Percentiles rank a stretch among this genome's conserved stretches.
Conservation (phyloP, 495 filamentous ascomycete genomes). For the Astrothelium subdiscretum region DNA sequence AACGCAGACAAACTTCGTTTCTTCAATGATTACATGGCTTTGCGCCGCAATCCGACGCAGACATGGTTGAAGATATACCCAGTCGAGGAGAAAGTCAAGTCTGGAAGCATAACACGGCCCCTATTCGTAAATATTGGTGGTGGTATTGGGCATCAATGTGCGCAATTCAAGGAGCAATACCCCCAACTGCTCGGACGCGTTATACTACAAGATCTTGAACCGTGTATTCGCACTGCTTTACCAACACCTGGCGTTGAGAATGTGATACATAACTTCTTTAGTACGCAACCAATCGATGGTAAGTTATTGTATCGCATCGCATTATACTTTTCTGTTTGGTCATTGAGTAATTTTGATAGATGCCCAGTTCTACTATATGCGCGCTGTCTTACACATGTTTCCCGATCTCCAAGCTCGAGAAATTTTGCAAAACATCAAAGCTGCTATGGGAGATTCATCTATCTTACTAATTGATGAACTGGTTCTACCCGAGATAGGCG, state of each 20-base stretch:
- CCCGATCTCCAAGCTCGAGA: neutral
- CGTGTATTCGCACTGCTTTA: neutral
- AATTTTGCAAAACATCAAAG: neutral
- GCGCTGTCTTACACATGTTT: slow-evolving; percentile 5
- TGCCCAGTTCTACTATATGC: slow-evolving; percentile 26
- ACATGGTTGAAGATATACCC: neutral
- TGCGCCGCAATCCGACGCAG: neutral
- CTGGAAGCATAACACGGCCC: neutral
- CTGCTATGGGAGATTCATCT: neutral
- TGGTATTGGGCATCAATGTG: neutral
- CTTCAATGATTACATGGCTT: neutral
- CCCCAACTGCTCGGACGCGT: neutral
- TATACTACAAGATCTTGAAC: neutral
- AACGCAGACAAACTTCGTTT: neutral
- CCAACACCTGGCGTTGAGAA: neutral
- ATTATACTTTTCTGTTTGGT: neutral
- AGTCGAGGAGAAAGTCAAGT: neutral
- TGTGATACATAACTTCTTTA: neutral
- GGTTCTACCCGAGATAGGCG: neutral
- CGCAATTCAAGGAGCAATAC: neutral
- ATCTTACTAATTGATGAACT: neutral
- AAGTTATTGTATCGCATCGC: neutral
- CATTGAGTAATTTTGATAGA: neutral
- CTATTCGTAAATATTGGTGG: neutral
- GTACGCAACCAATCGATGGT: neutral